Base-by-base conservation (phyloP, 176 grass and related monocot species). In the Tillandsia fasciculata region DNA sequence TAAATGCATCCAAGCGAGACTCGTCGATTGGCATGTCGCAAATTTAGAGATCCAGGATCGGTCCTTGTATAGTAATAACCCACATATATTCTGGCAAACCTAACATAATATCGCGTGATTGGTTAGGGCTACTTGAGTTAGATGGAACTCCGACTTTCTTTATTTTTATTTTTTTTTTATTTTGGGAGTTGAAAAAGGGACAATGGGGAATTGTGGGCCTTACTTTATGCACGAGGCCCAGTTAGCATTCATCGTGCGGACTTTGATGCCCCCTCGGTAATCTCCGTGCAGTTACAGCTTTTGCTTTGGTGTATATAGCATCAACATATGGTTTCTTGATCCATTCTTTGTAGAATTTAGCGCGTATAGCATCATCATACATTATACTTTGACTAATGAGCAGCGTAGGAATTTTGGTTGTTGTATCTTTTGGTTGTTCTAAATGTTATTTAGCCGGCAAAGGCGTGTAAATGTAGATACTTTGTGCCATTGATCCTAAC, bases 41-140 rank as follows among this genome's bases (percentile, higher is more conserved):
- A 99, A 99, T 83, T 79, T 99, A 77, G 95, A 99, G 81, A 94
- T 99, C 52, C 95, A 99, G 81, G 95, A 99, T 33, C 90, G 87
- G 7, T 86, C 84, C 1, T 72, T 99, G 78, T 99, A 99, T 81
- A 99, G 95, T 74, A 83, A 85, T 74, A 85, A 99, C 72, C 90
- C 87, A 52, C 80, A 72, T 71, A 74, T 94, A 79, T 99, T 94
- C 81, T 99, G 95, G 95, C 95, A 94, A 64, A 85, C 87, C 72
- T 99, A 82, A 99, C 80, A 69, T n/a, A 65, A 49, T 49, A 42
- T 50, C 50, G 12, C 2, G 67, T 68, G 51, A 80, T 68, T 70
- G 29, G 56, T 68, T 72, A 72, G 67, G 52, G 68, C 53, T 52
- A 50, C 8, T 49, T 14, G n/a, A 80, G 50, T 79, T 65, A 75